Evolutionary conservation across 202 grass and related monocot species (phyloP), one percentile per base, ranked within the genome.

Genomic region (Panicum hallii): DNA sequence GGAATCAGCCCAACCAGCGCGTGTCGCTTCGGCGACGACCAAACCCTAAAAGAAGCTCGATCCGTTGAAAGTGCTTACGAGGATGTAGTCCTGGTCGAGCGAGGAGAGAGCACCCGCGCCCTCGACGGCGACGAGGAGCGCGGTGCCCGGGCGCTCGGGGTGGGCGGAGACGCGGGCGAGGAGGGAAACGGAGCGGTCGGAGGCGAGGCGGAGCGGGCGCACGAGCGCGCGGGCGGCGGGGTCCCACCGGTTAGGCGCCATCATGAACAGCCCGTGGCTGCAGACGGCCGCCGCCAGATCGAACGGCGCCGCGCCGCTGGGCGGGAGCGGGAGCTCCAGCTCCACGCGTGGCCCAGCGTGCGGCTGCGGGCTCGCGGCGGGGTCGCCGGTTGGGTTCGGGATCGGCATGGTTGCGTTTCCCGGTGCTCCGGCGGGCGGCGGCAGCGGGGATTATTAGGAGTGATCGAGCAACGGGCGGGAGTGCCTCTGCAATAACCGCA

Each of bases 221-320:
- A 54, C 42, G 68, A 97, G 89, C 79, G 82, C 57, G 79, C 82
- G 88, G 34, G 92, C 57, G 32, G 83, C 53, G 0, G 92, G 89
- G 79, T 94, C 86, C 95, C 92, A 97, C 61, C 84, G 75, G 70
- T 97, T 97, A 82, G 95, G 92, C 14, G 90, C 84, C 95, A 94
- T 97, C 95, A 94, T 97, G 89, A 97, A 97, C 57, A 94, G 85
- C 6, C 95, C 92, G 75, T 94, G 92, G 88, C 92, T 94, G 92
- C 95, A 97, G 67, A 97, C 92, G 20, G 88, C 86, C 63, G 76
- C 90, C 84, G 85, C 88, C 82, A 97, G 82, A 44, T 97, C 84
- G 88, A 97, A 97, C 53, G 84, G 82, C 45, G 67, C 43, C 8
- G 44, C 72, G 38, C 38, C 72, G 10, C 42, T 66, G 36, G 75